These are phyloP conservation scores for Quercus parvula DNA, from an alignment of 306 rosid genomes.

Conservation along the genomic window DNA sequence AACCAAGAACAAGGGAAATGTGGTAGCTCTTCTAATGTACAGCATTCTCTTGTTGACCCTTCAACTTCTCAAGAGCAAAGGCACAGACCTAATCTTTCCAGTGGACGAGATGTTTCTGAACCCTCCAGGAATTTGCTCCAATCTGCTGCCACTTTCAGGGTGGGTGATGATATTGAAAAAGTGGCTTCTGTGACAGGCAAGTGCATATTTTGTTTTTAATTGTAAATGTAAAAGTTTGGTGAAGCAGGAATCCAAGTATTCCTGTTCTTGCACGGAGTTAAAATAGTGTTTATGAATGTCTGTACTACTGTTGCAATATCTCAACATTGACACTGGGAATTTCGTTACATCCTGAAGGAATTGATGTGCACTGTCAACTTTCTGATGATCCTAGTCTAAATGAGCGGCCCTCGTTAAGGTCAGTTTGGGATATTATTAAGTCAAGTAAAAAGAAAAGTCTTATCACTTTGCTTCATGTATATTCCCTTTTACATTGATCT, in stretches of 20 bases:
- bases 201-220: constrained; percentile 8
- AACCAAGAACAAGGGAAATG: constrained; percentile 35
- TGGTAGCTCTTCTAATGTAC: constrained; percentile 22
- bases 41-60: constrained; percentile 23
- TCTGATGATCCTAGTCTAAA: constrained; percentile 30
- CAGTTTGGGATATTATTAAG: constrained; percentile 20
- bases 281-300: constrained; percentile 33
- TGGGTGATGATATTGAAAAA: constrained; percentile 27
- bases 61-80: constrained; percentile 25
- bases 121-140: constrained; percentile 23
- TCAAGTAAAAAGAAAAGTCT: constrained; percentile 4
- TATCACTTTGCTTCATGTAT: not conserved
- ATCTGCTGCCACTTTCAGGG: constrained; percentile 28
- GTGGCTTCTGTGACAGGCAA: constrained; percentile 29
- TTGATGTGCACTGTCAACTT: constrained; percentile 28
- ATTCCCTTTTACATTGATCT: constrained; percentile 4
- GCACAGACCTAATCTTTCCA: constrained; percentile 2
- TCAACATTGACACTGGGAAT: constrained; percentile 30
- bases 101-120: constrained; percentile 33
- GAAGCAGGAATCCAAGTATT: constrained; percentile 11
- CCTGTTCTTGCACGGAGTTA: constrained; percentile 3
- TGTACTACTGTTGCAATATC: constrained; percentile 26
- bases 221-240: constrained; percentile 11
- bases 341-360: constrained; percentile 27
- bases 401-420: constrained; percentile 46